Percentiles rank a stretch among this genome's conserved stretches.
phyloP scores from a whole-genome alignment of 164 flowering plant species.

The Dillenia turbinata region DNA sequence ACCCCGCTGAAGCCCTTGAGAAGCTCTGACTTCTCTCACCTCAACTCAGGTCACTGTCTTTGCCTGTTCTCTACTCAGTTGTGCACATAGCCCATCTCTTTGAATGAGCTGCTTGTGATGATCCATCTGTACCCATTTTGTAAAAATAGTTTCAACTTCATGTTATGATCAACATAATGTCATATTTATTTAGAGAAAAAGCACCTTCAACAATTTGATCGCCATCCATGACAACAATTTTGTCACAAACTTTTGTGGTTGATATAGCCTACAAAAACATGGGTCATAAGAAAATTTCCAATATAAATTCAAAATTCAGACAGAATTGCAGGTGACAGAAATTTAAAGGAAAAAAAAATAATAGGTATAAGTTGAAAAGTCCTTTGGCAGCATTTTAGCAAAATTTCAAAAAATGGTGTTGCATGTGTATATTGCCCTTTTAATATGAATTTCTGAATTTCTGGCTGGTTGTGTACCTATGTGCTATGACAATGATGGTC shows the following conservation, averaged over 20 bases:
- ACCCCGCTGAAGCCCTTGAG: constrained; percentile 12
- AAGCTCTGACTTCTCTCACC: not conserved
- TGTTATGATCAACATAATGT: no score
- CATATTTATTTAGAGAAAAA: no score
- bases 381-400: no score
- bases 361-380: no score
- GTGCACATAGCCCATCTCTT: constrained; percentile 73
- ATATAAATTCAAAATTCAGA: not conserved
- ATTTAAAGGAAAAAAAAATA: constrained; percentile 6
- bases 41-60: constrained; percentile 41
- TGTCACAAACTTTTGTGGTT: constrained; percentile 84
- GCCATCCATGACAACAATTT: constrained; percentile 78
- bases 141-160: not conserved
- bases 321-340: not conserved
- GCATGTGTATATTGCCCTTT: no score
- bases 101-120: constrained; percentile 64
- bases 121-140: constrained; percentile 53
- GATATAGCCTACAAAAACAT: constrained; percentile 56
- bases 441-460: no score
- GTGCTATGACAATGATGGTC: constrained; percentile 82
- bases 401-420: no score
- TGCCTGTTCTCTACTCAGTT: constrained; percentile 62
- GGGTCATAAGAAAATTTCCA: not conserved
- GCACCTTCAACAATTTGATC: constrained; percentile 71
- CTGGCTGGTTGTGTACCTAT: constrained; percentile 33